phyloP scores from a whole-genome alignment of 768 basidiomycete genomes.

The Thelephora ganbajun region DNA sequence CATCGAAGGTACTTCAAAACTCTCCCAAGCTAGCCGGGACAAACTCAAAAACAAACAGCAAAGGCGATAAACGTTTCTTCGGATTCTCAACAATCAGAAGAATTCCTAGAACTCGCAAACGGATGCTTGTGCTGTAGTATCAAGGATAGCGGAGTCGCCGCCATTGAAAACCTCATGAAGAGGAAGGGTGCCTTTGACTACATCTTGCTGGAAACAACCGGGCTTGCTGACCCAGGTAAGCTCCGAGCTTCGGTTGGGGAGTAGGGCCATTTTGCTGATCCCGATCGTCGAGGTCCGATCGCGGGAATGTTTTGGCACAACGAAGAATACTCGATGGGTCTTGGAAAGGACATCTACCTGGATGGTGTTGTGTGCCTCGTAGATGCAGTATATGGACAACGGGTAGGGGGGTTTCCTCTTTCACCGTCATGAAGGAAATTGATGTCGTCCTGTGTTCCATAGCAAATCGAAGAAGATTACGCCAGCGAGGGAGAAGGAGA shows the following conservation, averaged over 20 bases:
- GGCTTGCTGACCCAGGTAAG: slow-evolving; percentile 85
- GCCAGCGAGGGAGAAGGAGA: slow-evolving; percentile 55
- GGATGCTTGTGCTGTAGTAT: slow-evolving; percentile 98
- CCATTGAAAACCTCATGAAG: slow-evolving; percentile 86
- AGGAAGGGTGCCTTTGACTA: slow-evolving; percentile 86
- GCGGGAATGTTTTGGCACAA: slow-evolving; percentile 82
- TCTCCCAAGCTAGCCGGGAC: neutral
- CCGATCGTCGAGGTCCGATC: slow-evolving; percentile 46
- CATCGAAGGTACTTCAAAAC: slow-evolving; percentile 59
- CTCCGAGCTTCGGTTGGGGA: neutral
- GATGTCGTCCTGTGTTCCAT: neutral
- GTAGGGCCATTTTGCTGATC: neutral
- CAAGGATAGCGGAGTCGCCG: slow-evolving; percentile 84
- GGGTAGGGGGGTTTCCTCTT: slow-evolving; percentile 20
- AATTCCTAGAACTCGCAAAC: slow-evolving; percentile 86
- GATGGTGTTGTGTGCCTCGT: slow-evolving; percentile 92
- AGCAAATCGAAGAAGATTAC: slow-evolving; percentile 84
- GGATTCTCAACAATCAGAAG: slow-evolving; percentile 53
- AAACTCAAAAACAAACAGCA: slow-evolving; percentile 28
- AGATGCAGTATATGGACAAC: slow-evolving; percentile 69
- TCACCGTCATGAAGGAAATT: neutral
- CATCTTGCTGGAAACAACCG: slow-evolving; percentile 91
- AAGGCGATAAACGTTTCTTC: slow-evolving; percentile 77
- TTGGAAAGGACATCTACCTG: slow-evolving; percentile 55
- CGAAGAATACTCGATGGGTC: slow-evolving; percentile 60